Evolutionary conservation across 75 land plant species (phyloP).

Genomic region (Picea sitchensis): DNA sequence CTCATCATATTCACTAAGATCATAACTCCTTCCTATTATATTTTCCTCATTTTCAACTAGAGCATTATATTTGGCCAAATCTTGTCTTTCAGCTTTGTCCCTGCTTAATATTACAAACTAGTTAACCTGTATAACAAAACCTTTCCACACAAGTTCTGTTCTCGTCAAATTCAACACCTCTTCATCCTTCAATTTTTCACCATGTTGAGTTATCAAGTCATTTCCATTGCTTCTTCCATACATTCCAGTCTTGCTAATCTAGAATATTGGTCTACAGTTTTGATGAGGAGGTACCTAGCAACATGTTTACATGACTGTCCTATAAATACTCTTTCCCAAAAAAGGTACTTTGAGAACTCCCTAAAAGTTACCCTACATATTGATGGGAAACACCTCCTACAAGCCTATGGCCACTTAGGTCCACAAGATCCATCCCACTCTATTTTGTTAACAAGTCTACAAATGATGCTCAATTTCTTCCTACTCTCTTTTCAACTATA

Average conservation of each 20-base stretch:
- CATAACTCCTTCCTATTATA: slow-evolving; percentile 21
- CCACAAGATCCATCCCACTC: too few relatives aligned
- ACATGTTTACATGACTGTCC: too few relatives aligned
- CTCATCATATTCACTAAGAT: background rate
- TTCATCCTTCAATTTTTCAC: slow-evolving; percentile 69
- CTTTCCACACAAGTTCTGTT: slow-evolving; percentile 85
- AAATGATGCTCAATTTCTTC: too few relatives aligned
- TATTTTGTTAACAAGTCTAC: too few relatives aligned
- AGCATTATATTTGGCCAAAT: slow-evolving; percentile 22
- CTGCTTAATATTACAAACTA: slow-evolving; percentile 47
- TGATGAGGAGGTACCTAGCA: too few relatives aligned
- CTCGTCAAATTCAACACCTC: slow-evolving; percentile 74
- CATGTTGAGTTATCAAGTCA: slow-evolving; percentile 63
- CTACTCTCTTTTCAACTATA: too few relatives aligned
- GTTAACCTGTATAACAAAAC: slow-evolving; percentile 63
- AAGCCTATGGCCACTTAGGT: too few relatives aligned
- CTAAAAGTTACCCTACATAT: too few relatives aligned
- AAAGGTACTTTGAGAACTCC: too few relatives aligned
- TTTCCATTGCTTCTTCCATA: slow-evolving; percentile 40
- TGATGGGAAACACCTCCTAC: too few relatives aligned
- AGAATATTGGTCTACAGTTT: slow-evolving; percentile 20
- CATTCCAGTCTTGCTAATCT: slow-evolving; percentile 46
- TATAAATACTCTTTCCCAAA: too few relatives aligned
- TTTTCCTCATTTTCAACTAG: slow-evolving; percentile 35
- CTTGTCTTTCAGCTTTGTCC: slow-evolving; percentile 21